Evolutionary conservation across 192 early-diverging fungal genomes (phyloP), one percentile per base, ranked within the genome.

Genomic region (Phycomyces nitens): DNA sequence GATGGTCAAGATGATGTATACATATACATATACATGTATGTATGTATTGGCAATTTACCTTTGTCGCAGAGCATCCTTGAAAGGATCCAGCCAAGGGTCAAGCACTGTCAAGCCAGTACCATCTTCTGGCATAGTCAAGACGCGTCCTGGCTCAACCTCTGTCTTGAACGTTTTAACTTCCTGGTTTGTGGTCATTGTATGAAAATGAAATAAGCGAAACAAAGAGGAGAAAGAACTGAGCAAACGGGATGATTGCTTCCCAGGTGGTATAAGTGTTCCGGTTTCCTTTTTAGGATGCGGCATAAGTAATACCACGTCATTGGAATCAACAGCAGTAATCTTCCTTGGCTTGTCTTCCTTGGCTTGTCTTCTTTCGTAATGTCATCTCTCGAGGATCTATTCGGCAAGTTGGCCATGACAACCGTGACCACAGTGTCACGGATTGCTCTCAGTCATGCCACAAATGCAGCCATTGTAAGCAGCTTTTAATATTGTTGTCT

Each of bases 11-110:
- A 16, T 1, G 10, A 34, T 54, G 29, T 18, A 15, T n/a, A 11
- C 7, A 34, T 34, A 34, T 34, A 34, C 7, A 34, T 34, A 34
- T 34, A 34, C 7, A 34, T 34, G 7, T 34, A 18, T n/a, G 44
- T n/a, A 11, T 47, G 44, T 53, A 34, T 54, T 15, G 18, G 50
- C 11, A 22, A 15, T 8, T 16, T 77, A 89, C 87, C 89, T 80
- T 47, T 84, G 24, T 39, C 71, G 70, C 42, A 96, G 72, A 29
- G 83, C 80, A 24, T 65, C 76, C 27, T 73, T 77, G 70, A 87
- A 90, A 24, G 90, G 89, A 53, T 77, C 71, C 23, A 96, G 84
- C 80, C 91, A 96, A 23, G 89, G 87, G 80, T 96, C 94, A 20
- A 86, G 67, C 44, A 79, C 70, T 62, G 89, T 79, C 21, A 95